Evolutionary conservation across 1,284 basidiomycete species (phyloP).

Genomic region (Boletellus dicymbophilus): DNA sequence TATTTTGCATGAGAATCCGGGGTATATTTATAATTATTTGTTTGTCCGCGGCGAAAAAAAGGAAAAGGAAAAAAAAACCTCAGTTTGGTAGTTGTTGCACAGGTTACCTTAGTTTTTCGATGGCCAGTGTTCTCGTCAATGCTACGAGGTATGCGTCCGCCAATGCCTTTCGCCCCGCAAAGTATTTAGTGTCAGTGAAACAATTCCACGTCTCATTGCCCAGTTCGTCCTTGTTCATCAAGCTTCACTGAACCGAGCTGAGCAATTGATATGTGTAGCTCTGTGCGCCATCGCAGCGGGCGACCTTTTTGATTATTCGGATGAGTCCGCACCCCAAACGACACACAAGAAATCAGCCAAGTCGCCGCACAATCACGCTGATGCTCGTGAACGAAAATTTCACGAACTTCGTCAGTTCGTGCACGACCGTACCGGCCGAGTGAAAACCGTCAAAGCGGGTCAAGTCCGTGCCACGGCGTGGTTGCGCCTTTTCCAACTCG

Average conservation of each 20-base stretch:
- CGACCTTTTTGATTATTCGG: conserved; percentile 8
- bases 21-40: neutral
- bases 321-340: conserved; percentile 1
- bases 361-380: neutral
- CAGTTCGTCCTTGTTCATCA: conserved; percentile 16
- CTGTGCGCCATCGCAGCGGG: conserved; percentile 7
- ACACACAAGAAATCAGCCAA: neutral
- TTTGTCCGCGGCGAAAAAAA: neutral
- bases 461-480: conserved; percentile 38
- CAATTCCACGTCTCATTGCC: conserved; percentile 20
- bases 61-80: neutral
- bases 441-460: conserved; percentile 29
- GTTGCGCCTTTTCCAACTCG: conserved; percentile 50
- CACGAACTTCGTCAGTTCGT: conserved; percentile 27
- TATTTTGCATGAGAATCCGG: no score
- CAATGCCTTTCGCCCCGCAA: conserved; percentile 1
- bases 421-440: conserved; percentile 29
- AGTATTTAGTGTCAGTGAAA: conserved; percentile 5
- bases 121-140: conserved; percentile 17
- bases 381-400: conserved; percentile 25
- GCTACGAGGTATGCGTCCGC: conserved; percentile 8
- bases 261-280: conserved; percentile 14
- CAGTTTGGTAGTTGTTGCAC: neutral
- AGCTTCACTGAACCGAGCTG: neutral
- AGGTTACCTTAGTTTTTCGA: conserved; percentile 2